Evolutionary conservation across 495 filamentous ascomycete species (phyloP).

Genomic region (Aspergillus sclerotioniger): DNA sequence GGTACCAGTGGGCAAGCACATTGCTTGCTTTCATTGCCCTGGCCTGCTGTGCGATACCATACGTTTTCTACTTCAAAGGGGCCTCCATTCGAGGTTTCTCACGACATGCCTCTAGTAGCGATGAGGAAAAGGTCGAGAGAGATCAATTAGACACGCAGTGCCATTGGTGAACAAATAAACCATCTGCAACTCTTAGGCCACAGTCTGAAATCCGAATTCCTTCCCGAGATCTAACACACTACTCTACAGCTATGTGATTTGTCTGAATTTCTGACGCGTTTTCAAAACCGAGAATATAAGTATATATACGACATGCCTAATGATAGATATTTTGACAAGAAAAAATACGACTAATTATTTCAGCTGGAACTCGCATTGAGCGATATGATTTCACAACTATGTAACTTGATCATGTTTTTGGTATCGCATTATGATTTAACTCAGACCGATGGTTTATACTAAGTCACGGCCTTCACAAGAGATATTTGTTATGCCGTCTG

Average conservation of each 20-base stretch:
- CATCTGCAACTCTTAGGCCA: not conserved
- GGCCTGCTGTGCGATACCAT: slow-evolving; percentile 74
- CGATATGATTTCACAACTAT: no score
- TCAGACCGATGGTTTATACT: no score
- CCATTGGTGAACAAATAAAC: not conserved
- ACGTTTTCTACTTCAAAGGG: slow-evolving; percentile 72
- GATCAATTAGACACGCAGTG: slow-evolving; percentile 11
- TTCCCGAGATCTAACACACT: not conserved
- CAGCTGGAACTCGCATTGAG: no score
- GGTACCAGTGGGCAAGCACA: slow-evolving; percentile 71
- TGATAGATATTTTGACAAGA: not conserved
- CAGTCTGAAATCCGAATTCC: not conserved
- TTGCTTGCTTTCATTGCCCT: slow-evolving; percentile 70
- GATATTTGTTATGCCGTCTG: no score
- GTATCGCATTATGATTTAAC: no score
- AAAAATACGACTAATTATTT: not conserved
- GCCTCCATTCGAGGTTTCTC: slow-evolving; percentile 61
- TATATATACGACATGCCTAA: not conserved
- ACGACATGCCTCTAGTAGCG: slow-evolving; percentile 63
- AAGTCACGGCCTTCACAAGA: no score
- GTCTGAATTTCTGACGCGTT: not conserved
- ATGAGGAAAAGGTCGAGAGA: slow-evolving; percentile 41
- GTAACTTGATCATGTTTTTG: no score
- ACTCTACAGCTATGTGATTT: not conserved
- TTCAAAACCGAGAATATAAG: not conserved